Evolutionary conservation across 2,329 filamentous ascomycete species (phyloP), one percentile per base, ranked within the genome.

Genomic region (Elsinoe australis): DNA sequence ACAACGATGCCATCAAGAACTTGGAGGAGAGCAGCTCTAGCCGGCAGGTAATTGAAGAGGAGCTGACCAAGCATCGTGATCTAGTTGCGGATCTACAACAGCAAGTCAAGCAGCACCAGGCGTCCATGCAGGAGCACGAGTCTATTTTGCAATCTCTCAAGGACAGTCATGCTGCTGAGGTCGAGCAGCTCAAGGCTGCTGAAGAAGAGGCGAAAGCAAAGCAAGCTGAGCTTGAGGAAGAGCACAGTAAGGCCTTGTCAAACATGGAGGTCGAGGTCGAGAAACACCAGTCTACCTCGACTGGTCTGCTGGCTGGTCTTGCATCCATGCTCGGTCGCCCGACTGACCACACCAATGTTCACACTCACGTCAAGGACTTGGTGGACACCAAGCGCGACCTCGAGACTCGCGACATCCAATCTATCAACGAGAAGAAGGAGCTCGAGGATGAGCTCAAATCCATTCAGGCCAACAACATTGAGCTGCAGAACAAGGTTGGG

Each of bases 1-100:
- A 94, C 60, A 65, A 75, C 24, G 73, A 75, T 19, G 77, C 84
- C 44, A 78, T 80, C 58, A 67, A 75, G 38, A 77, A 90, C 57
- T 73, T 94, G 8, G 78, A 86, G 31, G 75, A 83, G 47, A 75
- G 82, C 35, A 72, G 74, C 6, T 74, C 78, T 46, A 73, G 78
- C 0, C 79, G 80, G 47, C 77, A 80, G 17, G 64, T 75, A 15
- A 72, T 69, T 12, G 68, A 71, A 53, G 70, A 67, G 46, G 72
- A 80, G 51, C 66, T 79, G 4, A 51, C 67, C n/a, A 70, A 68
- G 28, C 71, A 75, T 60, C 65, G 66, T 49, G 66, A 70, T 26
- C 70, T 76, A 24, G 70, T 79, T 15, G 59, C 69, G 2, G 75
- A 78, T 45, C 64, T 81, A 10, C 75, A 79, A 59, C 68, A 69